phyloP scores from a whole-genome alignment of 768 basidiomycete genomes.

The Xerocomellus dryophilus region DNA sequence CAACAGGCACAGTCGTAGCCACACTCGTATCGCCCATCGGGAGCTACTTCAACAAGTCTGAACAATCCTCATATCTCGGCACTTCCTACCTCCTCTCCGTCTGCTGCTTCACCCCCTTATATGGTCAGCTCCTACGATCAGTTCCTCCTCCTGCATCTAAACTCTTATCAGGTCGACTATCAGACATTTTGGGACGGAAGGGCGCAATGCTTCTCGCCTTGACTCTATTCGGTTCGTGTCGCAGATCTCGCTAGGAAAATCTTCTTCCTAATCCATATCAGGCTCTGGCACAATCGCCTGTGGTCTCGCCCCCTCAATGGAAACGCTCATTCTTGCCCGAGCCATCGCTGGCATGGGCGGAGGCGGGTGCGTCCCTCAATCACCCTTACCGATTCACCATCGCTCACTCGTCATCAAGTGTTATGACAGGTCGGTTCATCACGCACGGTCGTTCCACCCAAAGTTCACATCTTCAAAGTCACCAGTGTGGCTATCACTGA shows the following conservation, averaged over 20 bases:
- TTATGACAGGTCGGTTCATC: conserved; percentile 69
- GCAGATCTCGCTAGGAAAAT: conserved; percentile 14
- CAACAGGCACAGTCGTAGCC: conserved; percentile 74
- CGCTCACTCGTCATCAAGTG: conserved; percentile 42
- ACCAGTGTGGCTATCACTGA: conserved; percentile 84
- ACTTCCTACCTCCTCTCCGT: conserved; percentile 85
- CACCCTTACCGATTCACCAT: background rate
- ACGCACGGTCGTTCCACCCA: conserved; percentile 2
- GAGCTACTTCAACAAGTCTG: conserved; percentile 76
- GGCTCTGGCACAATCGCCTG: conserved; percentile 83
- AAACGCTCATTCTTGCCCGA: conserved; percentile 71
- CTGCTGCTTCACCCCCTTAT: conserved; percentile 88
- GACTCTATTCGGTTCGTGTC: conserved; percentile 68
- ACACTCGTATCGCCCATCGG: conserved; percentile 84
- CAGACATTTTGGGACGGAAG: conserved; percentile 83
- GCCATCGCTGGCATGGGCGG: conserved; percentile 91
- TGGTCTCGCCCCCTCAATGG: conserved; percentile 86
- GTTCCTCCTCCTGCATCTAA: conserved; percentile 8
- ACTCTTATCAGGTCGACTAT: conserved; percentile 60
- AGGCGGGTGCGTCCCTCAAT: conserved; percentile 62
- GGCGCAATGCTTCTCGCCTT: conserved; percentile 84
- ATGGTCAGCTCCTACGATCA: conserved; percentile 49
- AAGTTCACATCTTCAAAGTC: conserved; percentile 45
- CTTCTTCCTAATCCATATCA: conserved; percentile 32
- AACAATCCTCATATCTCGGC: conserved; percentile 83